phyloP scores from a whole-genome alignment of 306 rosid genomes.

The Cucurbita maxima region DNA sequence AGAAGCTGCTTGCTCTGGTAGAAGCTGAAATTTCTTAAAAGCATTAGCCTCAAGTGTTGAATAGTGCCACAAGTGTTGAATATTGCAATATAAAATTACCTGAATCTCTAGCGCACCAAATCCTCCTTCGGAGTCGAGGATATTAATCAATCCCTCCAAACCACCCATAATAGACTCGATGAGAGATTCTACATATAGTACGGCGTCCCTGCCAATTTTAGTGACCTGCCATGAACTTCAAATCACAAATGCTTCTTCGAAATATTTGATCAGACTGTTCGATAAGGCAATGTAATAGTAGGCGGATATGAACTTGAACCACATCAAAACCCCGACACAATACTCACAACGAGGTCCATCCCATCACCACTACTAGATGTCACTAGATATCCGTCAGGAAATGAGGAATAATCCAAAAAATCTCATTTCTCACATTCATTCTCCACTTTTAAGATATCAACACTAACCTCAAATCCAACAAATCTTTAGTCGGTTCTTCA shows the following conservation, averaged over 20 bases:
- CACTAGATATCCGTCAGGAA: neutral
- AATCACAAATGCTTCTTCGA: neutral
- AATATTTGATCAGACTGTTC: neutral
- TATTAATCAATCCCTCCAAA: conserved; percentile 87
- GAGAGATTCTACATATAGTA: conserved; percentile 94
- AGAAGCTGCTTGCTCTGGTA: conserved; percentile 93
- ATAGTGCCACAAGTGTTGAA: neutral
- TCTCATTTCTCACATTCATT: neutral
- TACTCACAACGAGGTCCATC: neutral
- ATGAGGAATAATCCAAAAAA: neutral
- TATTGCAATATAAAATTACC: conserved; percentile 27
- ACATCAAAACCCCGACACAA: neutral
- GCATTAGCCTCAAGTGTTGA: conserved; percentile 16
- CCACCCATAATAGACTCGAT: conserved; percentile 99
- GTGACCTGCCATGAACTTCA: conserved; percentile 55
- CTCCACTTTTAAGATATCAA: neutral
- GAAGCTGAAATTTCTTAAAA: conserved; percentile 52
- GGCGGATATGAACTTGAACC: neutral
- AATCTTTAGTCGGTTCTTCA: neutral
- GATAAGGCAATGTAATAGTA: neutral
- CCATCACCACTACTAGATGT: neutral
- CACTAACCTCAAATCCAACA: neutral
- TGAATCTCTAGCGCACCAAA: conserved; percentile 91
- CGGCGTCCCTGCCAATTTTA: conserved; percentile 92
- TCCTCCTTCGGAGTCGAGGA: conserved; percentile 99